These are phyloP conservation scores for Neurospora intermedia DNA, from an alignment of 495 filamentous ascomycete genomes.

Conservation along the genomic window DNA sequence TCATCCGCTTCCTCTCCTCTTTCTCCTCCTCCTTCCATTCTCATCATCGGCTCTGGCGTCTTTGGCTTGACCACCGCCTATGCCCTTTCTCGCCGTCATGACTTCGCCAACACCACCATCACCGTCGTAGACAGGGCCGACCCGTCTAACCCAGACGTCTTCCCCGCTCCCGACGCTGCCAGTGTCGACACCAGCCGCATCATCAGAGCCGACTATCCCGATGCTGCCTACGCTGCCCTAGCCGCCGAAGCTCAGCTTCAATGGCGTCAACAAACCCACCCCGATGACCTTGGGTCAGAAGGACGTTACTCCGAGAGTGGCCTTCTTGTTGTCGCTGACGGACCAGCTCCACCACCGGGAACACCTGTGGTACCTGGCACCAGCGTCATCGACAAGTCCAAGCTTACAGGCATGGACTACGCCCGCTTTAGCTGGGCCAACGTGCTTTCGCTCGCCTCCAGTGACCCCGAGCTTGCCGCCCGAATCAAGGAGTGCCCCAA, in stretches of 20 bases:
- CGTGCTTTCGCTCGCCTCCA: slow-evolving; percentile 34
- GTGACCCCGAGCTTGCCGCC: slow-evolving; percentile 27
- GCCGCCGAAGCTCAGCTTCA: slow-evolving; percentile 51
- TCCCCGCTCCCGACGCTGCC: slow-evolving; percentile 59
- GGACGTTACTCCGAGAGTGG: slow-evolving; percentile 70
- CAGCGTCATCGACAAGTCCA: slow-evolving; percentile 25
- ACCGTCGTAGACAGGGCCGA: slow-evolving; percentile 58
- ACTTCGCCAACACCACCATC: slow-evolving; percentile 45
- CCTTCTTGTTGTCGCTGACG: slow-evolving; percentile 53
- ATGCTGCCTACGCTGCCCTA: slow-evolving; percentile 60
- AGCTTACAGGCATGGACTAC: slow-evolving; percentile 50
- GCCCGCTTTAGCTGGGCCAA: slow-evolving; percentile 56
- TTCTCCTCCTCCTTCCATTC: slow-evolving; percentile 40
- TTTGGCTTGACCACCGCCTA: slow-evolving; percentile 65
- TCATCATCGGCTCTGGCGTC: slow-evolving; percentile 69
- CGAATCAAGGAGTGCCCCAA: slow-evolving; percentile 42
- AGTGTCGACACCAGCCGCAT: slow-evolving; percentile 70
- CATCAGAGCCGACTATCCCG: slow-evolving; percentile 72
- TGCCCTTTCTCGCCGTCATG: slow-evolving; percentile 44
- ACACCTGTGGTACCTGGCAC: not conserved
- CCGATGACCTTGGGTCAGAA: slow-evolving; percentile 42
- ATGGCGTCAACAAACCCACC: slow-evolving; percentile 56
- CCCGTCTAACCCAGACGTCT: slow-evolving; percentile 30
- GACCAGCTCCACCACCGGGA: not conserved
- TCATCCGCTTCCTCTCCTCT: slow-evolving; percentile 8